phyloP scores from a whole-genome alignment of 108 stramenopile species.

The Nannochloropsis oceanica region DNA sequence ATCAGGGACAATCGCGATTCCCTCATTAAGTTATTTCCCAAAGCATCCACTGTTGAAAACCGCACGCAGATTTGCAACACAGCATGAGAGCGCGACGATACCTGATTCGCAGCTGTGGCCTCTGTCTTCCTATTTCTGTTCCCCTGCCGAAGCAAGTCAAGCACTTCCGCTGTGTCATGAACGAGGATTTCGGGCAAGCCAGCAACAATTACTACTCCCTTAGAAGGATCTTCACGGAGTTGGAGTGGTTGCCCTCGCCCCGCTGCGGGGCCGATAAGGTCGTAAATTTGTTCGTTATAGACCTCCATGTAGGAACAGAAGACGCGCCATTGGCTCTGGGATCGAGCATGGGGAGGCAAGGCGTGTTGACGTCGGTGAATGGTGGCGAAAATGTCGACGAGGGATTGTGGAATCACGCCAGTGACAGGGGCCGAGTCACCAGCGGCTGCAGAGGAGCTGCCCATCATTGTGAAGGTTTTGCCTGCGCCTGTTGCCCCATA shows the following conservation, averaged over 20 bases:
- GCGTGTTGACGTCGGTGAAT: conserved; percentile 8
- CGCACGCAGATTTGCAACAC: conserved; percentile 33
- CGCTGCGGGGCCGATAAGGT: conserved; percentile 35
- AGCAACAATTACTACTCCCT: conserved; percentile 39
- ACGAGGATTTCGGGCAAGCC: conserved; percentile 31
- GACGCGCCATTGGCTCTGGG: background rate
- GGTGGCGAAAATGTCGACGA: conserved; percentile 35
- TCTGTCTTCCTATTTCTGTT: conserved; percentile 44
- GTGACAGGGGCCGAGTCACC: conserved; percentile 6
- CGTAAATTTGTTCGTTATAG: conserved; percentile 49
- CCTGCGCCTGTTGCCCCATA: conserved; percentile 52
- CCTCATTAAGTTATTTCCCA: background rate
- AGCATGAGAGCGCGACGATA: conserved; percentile 44
- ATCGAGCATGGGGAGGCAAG: background rate
- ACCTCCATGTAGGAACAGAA: conserved; percentile 38
- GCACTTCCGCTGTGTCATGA: conserved; percentile 20
- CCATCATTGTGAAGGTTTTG: conserved; percentile 55
- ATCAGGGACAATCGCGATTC: conserved; percentile 37
- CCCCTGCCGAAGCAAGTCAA: conserved; percentile 35
- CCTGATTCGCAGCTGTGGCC: conserved; percentile 45
- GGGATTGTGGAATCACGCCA: conserved; percentile 46
- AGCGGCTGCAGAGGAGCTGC: conserved; percentile 18
- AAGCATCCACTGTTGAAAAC: background rate
- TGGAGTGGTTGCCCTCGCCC: conserved; percentile 15
- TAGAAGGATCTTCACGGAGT: conserved; percentile 41